Evolutionary conservation across 768 basidiomycete genomes (phyloP), one percentile per base, ranked within the genome.

Genomic region (Filobasidium floriforme): DNA sequence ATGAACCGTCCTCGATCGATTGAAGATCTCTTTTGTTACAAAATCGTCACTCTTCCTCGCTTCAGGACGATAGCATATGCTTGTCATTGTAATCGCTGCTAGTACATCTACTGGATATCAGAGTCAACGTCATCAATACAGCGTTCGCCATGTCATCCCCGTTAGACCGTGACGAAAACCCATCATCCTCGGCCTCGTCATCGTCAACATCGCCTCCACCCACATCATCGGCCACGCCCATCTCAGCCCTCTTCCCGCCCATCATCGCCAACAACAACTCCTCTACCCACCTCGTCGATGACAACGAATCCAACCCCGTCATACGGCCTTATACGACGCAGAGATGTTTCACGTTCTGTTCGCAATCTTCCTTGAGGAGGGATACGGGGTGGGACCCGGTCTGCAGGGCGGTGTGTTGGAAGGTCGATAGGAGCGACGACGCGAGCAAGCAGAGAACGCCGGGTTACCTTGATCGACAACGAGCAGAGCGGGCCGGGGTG

Each of bases 381-480:
- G 54, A 32, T 24, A 32, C 54, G 15, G 54, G 54, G 22, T 57
- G 54, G 54, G 54, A 57, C 26, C 54, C 54, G 15, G 54, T 57
- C 15, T 57, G 54, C 26, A 15, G 54, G 26, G 54, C 54, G 22
- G 26, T 57, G 5, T 57, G 54, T 28, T 57, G 54, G 54, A 32
- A 26, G 15, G 54, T 57, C 22, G 54, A 57, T 57, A 22, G 29
- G 54, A 32, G 29, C 29, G 54, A n/a, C 24, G 22, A 49, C 2
- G 2, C 54, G 54, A 26, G 5, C 5, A 15, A 32, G 54, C 5
- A 5, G 29, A 22, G 54, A 26, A 6, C 5, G 5, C 54, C 24
- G 29, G 54, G 54, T 3, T 26, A 57, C 15, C 24, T 26, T 5
- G 54, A 24, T 28, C 15, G 26, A n/a, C 54, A 24, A 57, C 19